Base-by-base conservation (phyloP, 139 green algal species). In the Coccomyxa sp. region DNA sequence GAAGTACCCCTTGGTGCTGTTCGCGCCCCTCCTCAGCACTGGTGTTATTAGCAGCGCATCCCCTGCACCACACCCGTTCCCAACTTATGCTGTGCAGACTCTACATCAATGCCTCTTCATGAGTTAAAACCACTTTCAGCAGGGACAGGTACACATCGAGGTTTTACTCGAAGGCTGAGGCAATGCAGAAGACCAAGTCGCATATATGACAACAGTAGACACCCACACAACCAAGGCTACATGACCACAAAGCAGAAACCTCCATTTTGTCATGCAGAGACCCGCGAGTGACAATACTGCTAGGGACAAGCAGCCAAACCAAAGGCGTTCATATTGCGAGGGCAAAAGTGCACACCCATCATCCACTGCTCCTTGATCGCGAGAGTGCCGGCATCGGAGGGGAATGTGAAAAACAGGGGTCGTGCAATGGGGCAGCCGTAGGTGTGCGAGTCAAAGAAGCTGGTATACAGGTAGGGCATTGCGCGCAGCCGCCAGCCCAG, bases 401-500 rank as follows among this genome's bases (percentile, higher is more conserved):
- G 85, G 60, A 86, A 89, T 30, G 74, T 88, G 28, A 93, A 81
- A 45, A 88, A 93, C n/a, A 97, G 87, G 18, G 93, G 91, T 17
- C 90, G 83, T 28, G 89, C 90, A 28, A 96, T 81, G 0, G 92
- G 90, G 10, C 87, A 86, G n/a, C 93, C 92, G 18, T 58, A 84
- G 0, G 45, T 79, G 80, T 89, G 79, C 0, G 88, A 88, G 25
- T 75, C 23, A 17, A 80, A 87, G 30, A 92, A 77, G 17, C 25
- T 31, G 10, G 86, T 87, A 85, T 96, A 95, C 13, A 96, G 83
- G 86, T 90, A 93, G 13, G 86, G 91, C 66, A 96, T 84, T 13
- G 76, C 76, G 0, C 31, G 17, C 13, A 63, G 18, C 30, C 76
- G 76, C 76, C 30, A 63, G 31, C 32, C 76, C 31, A 80, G 76